Conservation (phyloP, 176 grass and related monocot species). For the Oryza glumipatula region DNA sequence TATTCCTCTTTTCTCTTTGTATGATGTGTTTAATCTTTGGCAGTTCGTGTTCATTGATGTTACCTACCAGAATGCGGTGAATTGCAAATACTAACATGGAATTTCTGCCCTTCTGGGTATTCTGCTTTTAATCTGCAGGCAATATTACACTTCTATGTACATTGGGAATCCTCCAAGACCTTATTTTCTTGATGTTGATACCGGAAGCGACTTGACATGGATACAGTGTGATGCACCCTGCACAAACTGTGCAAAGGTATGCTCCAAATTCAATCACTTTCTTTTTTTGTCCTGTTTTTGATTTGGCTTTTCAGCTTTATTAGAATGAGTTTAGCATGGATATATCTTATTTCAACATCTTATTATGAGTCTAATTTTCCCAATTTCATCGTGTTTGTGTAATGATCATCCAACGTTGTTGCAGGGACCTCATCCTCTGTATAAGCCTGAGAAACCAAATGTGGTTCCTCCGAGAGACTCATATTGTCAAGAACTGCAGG, state of each 20-base stretch:
- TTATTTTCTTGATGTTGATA: slow-evolving; percentile 92
- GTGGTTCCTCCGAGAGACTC: slow-evolving; percentile 55
- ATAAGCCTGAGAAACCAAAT: slow-evolving; percentile 54
- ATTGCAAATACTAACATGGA: slow-evolving; percentile 24
- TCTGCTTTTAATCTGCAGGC: slow-evolving; percentile 59
- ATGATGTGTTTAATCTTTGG: slow-evolving; percentile 1
- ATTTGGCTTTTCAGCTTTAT: slow-evolving; percentile 14
- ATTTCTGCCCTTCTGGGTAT: slow-evolving; percentile 12
- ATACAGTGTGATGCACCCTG: slow-evolving; percentile 86
- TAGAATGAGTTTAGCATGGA: background rate
- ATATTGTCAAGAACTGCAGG: slow-evolving; percentile 62
- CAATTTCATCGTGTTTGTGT: slow-evolving; percentile 7
- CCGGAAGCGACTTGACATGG: slow-evolving; percentile 80
- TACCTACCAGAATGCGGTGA: background rate
- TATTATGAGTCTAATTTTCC: background rate
- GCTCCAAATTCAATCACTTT: background rate
- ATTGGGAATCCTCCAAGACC: slow-evolving; percentile 77
- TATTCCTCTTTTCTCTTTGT: background rate
- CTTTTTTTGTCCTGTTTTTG: background rate
- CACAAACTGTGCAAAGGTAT: slow-evolving; percentile 82
- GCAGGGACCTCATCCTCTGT: slow-evolving; percentile 85
- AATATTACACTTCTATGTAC: slow-evolving; percentile 75
- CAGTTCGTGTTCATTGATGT: background rate
- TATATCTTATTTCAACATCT: background rate
- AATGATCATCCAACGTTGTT: slow-evolving; percentile 6